A percentile compares a stretch with the other conserved stretches of the same genome.
phyloP scores from a whole-genome alignment of 495 filamentous ascomycete species.

The Hyaloscypha variabilis region DNA sequence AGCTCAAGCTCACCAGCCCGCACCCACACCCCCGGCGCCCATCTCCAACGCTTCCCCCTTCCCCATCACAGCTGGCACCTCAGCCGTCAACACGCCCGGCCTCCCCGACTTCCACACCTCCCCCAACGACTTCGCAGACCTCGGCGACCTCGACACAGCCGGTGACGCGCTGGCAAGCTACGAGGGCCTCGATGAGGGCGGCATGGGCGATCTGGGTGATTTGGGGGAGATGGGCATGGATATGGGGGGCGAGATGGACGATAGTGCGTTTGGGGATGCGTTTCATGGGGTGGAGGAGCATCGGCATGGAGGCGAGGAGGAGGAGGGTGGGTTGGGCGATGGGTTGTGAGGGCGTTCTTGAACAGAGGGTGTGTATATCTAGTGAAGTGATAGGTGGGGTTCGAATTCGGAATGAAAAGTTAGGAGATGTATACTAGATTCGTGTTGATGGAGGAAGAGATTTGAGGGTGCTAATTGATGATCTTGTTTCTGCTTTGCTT shows the following conservation, averaged over 20 bases:
- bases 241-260: constrained; percentile 52
- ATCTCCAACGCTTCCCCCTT: constrained; percentile 17
- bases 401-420: neutral
- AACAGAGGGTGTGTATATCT: neutral
- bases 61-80: constrained; percentile 24
- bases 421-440: too few species aligned
- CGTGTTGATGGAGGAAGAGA: too few species aligned
- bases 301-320: constrained; percentile 12
- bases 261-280: constrained; percentile 58
- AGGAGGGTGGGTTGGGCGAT: neutral
- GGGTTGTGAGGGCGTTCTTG: neutral
- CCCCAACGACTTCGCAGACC: constrained; percentile 50
- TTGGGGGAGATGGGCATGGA: constrained; percentile 45
- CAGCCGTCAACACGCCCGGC: constrained; percentile 33
- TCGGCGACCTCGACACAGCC: constrained; percentile 46
- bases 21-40: constrained; percentile 9
- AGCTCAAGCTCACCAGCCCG: neutral
- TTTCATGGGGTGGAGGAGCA: constrained; percentile 49
- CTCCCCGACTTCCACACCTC: constrained; percentile 41
- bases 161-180: constrained; percentile 43
- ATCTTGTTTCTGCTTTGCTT: too few species aligned
- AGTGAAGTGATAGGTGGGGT: neutral
- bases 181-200: constrained; percentile 31
- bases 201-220: constrained; percentile 30
- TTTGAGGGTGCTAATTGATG: too few species aligned